These are phyloP conservation scores for Abortiporus biennis DNA, from an alignment of 1,284 basidiomycete genomes.

Conservation along the genomic window DNA sequence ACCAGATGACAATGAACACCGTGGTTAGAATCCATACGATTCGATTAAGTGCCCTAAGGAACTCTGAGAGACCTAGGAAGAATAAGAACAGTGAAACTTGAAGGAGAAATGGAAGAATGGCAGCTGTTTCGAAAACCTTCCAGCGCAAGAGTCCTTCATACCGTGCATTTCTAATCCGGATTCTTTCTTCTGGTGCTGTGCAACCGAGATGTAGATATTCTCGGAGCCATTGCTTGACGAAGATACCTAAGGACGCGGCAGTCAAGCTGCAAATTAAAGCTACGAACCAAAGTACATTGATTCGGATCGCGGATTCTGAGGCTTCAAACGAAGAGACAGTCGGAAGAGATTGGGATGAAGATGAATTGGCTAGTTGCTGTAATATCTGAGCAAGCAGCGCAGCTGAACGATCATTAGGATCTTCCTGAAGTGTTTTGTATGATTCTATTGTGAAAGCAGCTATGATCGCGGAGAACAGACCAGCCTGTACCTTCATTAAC, in stretches of 20 bases:
- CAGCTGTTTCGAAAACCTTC: slow-evolving; percentile 10
- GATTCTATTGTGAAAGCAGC: slow-evolving; percentile 9
- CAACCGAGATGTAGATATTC: slow-evolving; percentile 7
- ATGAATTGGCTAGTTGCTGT: neutral
- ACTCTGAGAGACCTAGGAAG: slow-evolving; percentile 11
- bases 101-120: slow-evolving; percentile 13
- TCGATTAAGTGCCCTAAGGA: slow-evolving; percentile 6
- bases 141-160: slow-evolving; percentile 7
- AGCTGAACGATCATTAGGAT: slow-evolving; percentile 3
- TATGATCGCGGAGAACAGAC: slow-evolving; percentile 10
- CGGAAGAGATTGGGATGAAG: neutral
- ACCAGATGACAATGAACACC: neutral
- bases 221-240: slow-evolving; percentile 15
- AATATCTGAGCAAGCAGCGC: slow-evolving; percentile 1
- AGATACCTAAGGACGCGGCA: slow-evolving; percentile 13
- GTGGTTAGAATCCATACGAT: slow-evolving; percentile 2
- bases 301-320: neutral
- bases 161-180: slow-evolving; percentile 7
- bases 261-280: slow-evolving; percentile 12
- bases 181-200: slow-evolving; percentile 1
- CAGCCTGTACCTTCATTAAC: slow-evolving; percentile 6
- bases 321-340: neutral
- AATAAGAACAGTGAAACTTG: slow-evolving; percentile 13
- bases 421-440: slow-evolving; percentile 7
- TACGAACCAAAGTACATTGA: slow-evolving; percentile 14